Evolutionary conservation across 2,329 filamentous ascomycete species (phyloP).

Genomic region (Claviceps africana): DNA sequence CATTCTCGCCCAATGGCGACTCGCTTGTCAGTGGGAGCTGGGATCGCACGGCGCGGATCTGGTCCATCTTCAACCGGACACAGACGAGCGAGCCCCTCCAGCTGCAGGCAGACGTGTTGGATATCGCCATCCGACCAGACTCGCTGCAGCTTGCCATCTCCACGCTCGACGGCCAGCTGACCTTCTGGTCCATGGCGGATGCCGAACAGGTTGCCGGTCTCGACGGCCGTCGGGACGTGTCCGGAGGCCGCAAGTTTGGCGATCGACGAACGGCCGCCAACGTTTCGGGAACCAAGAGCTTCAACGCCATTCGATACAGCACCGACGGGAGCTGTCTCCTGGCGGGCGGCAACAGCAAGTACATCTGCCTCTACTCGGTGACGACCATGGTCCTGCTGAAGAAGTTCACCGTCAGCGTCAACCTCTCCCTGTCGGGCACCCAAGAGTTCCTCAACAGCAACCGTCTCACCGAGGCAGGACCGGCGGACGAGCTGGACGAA

Average conservation of each 20-base stretch:
- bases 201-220: slow-evolving; percentile 75
- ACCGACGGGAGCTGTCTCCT: slow-evolving; percentile 83
- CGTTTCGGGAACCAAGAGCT: slow-evolving; percentile 77
- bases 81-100: slow-evolving; percentile 92
- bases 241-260: slow-evolving; percentile 74
- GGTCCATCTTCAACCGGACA: slow-evolving; percentile 87
- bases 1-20: slow-evolving; percentile 77
- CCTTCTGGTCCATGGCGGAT: slow-evolving; percentile 86
- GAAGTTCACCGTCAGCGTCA: slow-evolving; percentile 91
- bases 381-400: slow-evolving; percentile 81
- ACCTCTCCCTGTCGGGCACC: slow-evolving; percentile 88
- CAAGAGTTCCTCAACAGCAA: slow-evolving; percentile 95
- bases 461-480: slow-evolving; percentile 79
- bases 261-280: slow-evolving; percentile 89
- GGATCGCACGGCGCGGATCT: slow-evolving; percentile 90
- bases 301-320: slow-evolving; percentile 78
- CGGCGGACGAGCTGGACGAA: slow-evolving; percentile 71
- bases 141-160: slow-evolving; percentile 83
- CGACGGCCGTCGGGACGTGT: slow-evolving; percentile 83
- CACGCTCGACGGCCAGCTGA: slow-evolving; percentile 83
- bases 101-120: slow-evolving; percentile 79
- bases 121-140: slow-evolving; percentile 77
- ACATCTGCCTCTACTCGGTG: slow-evolving; percentile 95
- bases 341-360: slow-evolving; percentile 92
- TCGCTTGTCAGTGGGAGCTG: slow-evolving; percentile 84